phyloP scores from a whole-genome alignment of 2,329 filamentous ascomycete genomes.

The Didymella sp. region DNA sequence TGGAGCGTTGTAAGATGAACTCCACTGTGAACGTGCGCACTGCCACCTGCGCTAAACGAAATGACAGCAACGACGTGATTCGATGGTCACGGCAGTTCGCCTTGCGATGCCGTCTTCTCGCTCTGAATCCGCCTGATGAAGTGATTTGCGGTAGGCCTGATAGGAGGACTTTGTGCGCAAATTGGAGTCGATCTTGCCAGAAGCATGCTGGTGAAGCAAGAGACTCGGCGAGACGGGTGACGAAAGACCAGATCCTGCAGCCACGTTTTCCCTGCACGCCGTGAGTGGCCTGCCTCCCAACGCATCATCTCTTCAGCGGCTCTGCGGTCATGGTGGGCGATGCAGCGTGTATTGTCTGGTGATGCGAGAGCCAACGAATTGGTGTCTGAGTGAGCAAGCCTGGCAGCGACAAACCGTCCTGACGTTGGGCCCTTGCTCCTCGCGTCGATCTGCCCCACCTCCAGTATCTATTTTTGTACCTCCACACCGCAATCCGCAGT shows the following conservation, averaged over 20 bases:
- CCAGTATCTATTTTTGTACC: slow-evolving; percentile 13
- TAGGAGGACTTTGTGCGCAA: slow-evolving; percentile 18
- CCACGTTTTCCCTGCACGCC: slow-evolving; percentile 1
- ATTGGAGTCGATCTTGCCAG: slow-evolving; percentile 20
- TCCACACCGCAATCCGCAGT: slow-evolving; percentile 17
- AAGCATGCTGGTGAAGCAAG: slow-evolving; percentile 28
- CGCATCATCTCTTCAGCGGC: slow-evolving; percentile 2
- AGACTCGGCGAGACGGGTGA: slow-evolving; percentile 15
- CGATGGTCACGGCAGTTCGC: slow-evolving; percentile 27
- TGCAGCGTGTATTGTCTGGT: slow-evolving; percentile 5
- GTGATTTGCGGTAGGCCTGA: slow-evolving; percentile 20
- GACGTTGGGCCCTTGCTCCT: slow-evolving; percentile 5
- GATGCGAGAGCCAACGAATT: slow-evolving; percentile 15
- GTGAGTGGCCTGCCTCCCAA: slow-evolving; percentile 7
- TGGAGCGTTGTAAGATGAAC: slow-evolving; percentile 21
- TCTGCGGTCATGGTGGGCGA: slow-evolving; percentile 10
- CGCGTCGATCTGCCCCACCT: slow-evolving; percentile 19
- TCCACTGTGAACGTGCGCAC: slow-evolving; percentile 30
- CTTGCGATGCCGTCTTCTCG: slow-evolving; percentile 22
- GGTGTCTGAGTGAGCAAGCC: slow-evolving; percentile 7
- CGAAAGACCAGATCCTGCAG: slow-evolving; percentile 7
- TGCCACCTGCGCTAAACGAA: slow-evolving; percentile 42
- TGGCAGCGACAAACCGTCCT: slow-evolving; percentile 2
- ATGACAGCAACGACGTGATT: slow-evolving; percentile 28
- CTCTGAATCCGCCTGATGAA: slow-evolving; percentile 34